These are phyloP conservation scores for Crithidia bombi DNA, from an alignment of 208 protist species.

Conservation along the genomic window DNA sequence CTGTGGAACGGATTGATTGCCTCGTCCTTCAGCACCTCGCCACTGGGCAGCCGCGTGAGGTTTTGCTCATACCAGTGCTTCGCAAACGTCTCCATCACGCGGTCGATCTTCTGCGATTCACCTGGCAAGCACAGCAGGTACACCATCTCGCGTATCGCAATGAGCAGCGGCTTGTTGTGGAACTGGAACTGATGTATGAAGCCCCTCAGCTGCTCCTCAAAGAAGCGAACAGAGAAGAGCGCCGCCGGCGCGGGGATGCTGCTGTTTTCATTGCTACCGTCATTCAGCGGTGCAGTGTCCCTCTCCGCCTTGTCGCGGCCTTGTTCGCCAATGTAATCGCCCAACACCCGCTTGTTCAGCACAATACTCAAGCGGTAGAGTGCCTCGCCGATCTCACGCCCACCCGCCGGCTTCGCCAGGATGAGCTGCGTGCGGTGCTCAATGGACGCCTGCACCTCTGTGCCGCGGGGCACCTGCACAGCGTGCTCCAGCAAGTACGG, in stretches of 20 bases:
- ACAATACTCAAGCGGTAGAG: constrained; percentile 77
- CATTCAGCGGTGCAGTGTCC: background rate
- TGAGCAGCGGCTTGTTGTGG: constrained; percentile 69
- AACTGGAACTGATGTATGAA: constrained; percentile 89
- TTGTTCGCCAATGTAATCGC: constrained; percentile 89
- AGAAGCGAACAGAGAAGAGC: constrained; percentile 77
- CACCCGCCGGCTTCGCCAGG: constrained; percentile 67
- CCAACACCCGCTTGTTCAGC: constrained; percentile 87
- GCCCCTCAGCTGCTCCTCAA: constrained; percentile 66
- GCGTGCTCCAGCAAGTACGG: constrained; percentile 74
- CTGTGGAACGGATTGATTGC: constrained; percentile 84
- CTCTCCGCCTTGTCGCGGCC: constrained; percentile 49
- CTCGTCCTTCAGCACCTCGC: constrained; percentile 34
- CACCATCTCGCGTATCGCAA: constrained; percentile 86
- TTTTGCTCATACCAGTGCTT: constrained; percentile 82
- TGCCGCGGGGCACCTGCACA: constrained; percentile 41
- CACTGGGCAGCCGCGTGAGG: constrained; percentile 21
- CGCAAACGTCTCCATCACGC: constrained; percentile 92
- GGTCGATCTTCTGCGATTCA: constrained; percentile 95
- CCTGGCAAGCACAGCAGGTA: constrained; percentile 87
- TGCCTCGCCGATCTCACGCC: constrained; percentile 76
- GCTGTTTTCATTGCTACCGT: background rate
- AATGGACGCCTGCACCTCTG: constrained; percentile 21
- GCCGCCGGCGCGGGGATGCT: constrained; percentile 16
- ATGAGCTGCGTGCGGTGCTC: constrained; percentile 51